These are phyloP conservation scores for Pseudocercospora cruenta DNA, from an alignment of 2,329 filamentous ascomycete species.

Conservation along the genomic window DNA sequence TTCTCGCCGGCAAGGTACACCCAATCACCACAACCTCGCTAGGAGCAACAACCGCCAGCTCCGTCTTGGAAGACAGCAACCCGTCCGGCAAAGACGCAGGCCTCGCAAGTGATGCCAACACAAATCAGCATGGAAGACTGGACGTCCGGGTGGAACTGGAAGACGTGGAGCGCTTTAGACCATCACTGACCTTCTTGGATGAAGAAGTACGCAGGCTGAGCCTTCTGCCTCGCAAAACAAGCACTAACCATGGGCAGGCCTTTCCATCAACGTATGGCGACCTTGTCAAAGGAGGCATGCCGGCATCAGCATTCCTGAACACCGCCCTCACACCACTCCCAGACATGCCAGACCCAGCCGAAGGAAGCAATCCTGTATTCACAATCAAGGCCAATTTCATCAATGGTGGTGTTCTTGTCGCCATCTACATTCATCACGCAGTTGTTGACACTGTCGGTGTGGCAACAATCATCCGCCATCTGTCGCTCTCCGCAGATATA, in stretches of 20 bases:
- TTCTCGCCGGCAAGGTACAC: conserved; percentile 10
- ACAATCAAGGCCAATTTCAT: conserved; percentile 30
- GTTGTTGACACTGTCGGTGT: conserved; percentile 28
- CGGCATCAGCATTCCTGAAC: conserved; percentile 19
- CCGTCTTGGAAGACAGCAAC: not conserved
- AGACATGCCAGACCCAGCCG: conserved; percentile 18
- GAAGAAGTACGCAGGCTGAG: not conserved
- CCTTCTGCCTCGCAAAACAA: not conserved
- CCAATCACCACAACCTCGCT: not conserved
- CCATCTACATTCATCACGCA: conserved; percentile 28
- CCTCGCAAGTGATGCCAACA: not conserved
- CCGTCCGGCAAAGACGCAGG: not conserved
- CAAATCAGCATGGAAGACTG: conserved; percentile 17
- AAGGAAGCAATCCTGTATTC: conserved; percentile 22
- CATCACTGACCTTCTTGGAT: conserved; percentile 17
- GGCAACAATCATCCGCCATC: conserved; percentile 21
- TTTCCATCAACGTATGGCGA: conserved; percentile 14
- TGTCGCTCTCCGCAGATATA: conserved; percentile 24
- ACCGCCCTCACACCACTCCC: conserved; percentile 22
- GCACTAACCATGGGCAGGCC: conserved; percentile 1
- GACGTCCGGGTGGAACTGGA: conserved; percentile 22
- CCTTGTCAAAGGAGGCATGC: conserved; percentile 15
- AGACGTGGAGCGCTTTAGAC: conserved; percentile 19
- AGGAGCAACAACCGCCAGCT: not conserved
- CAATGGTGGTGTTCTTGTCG: conserved; percentile 28